Evolutionary conservation across 768 basidiomycete genomes (phyloP), one percentile per base, ranked within the genome.

Genomic region (Pleurotus tuoliensis): DNA sequence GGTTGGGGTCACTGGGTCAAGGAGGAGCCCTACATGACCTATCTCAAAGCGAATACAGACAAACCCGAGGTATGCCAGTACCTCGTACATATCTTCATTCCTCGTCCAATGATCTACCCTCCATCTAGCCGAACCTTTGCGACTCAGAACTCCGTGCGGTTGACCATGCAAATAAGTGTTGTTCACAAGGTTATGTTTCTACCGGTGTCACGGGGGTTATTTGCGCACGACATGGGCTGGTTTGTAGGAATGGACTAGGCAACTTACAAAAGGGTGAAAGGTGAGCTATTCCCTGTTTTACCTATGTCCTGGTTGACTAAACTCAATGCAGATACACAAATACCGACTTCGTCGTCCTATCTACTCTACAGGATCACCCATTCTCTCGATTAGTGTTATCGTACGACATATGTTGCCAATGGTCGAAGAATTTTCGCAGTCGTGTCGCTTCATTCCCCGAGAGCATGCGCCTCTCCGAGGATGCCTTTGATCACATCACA

Each of bases 201-300:
- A 72, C 62, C 15, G 71, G 75, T 0, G 56, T 71, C 0, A 72
- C 67, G 0, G 61, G 59, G 0, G 59, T 65, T 1, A 62, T 67
- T 16, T 75, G 73, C 49, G 62, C 61, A 5, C 61, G 70, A 0
- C 71, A 74, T 47, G 65, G 67, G 46, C 64, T 74, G 56, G 63
- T 66, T 46, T 58, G 67, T 1, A 64, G 66, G 11, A 57, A 56
- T 34, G 62, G 63, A 1, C 58, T 68, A 0, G 72, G 69, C 3
- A 69, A 72, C 58, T 57, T 74, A 0, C 73, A 74, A 49, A 67
- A 66, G 46, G 72, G 72, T 0, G 71, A 73, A 59, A 34, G 63
- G 71, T 71, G 60, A 46, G 62, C 30, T 38, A 20, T 20, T 20
- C 20, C 20, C 20, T 20, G 20, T 20, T 20, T 20, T 20, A 20